phyloP scores from a whole-genome alignment of 1,284 basidiomycete genomes.

The Trametes polyzona region DNA sequence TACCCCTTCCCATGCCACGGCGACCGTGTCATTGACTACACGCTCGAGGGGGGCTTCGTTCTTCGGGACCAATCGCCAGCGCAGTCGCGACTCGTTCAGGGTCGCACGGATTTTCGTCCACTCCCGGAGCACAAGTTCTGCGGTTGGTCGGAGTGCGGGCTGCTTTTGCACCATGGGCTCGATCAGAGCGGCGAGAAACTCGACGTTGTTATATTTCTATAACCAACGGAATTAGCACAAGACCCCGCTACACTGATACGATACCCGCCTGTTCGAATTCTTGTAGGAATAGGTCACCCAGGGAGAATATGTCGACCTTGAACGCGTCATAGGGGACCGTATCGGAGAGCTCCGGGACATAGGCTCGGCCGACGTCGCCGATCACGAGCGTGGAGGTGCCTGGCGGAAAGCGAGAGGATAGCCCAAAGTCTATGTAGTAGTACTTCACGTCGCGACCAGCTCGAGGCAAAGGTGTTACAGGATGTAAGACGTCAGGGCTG shows the following conservation, averaged over 20 bases:
- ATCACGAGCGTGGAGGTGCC: slow-evolving; percentile 14
- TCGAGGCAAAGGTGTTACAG: slow-evolving; percentile 10
- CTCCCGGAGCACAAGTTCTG: background rate
- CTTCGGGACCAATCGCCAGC: slow-evolving; percentile 15
- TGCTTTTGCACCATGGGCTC: background rate
- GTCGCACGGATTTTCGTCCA: background rate
- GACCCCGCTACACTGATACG: too few relatives aligned
- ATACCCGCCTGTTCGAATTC: slow-evolving; percentile 19
- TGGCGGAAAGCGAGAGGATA: slow-evolving; percentile 21
- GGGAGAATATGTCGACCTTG: slow-evolving; percentile 35
- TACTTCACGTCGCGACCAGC: slow-evolving; percentile 26
- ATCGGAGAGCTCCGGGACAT: slow-evolving; percentile 34
- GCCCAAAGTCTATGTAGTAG: slow-evolving; percentile 37
- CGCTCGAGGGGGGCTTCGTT: slow-evolving; percentile 14
- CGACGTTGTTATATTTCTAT: background rate
- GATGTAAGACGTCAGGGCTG: slow-evolving; percentile 13
- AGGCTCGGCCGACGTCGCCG: slow-evolving; percentile 23
- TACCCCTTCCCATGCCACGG: slow-evolving; percentile 11
- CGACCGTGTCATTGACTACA: slow-evolving; percentile 15
- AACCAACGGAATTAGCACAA: too few relatives aligned
- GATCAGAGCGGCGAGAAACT: background rate
- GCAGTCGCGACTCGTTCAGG: background rate
- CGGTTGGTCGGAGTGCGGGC: background rate
- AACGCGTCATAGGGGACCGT: slow-evolving; percentile 34
- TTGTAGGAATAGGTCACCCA: slow-evolving; percentile 30